phyloP scores from a whole-genome alignment of 805 yeast species.

The Starmerella apicola region DNA sequence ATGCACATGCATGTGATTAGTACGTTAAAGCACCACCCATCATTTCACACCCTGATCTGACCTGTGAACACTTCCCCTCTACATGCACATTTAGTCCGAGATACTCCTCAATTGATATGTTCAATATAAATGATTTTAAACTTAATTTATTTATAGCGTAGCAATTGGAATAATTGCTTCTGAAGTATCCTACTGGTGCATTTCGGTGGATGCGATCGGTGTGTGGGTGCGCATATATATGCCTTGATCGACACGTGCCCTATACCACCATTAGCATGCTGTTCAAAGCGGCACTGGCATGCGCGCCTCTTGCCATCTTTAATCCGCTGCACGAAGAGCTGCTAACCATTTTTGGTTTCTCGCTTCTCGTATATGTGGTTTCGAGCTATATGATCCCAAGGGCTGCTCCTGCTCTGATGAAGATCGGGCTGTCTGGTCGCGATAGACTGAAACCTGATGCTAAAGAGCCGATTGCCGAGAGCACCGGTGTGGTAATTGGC shows the following conservation, averaged over 20 bases:
- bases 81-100: too few species aligned
- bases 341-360: constrained; percentile 15
- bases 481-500: constrained; percentile 85
- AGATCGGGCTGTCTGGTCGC: constrained; percentile 66
- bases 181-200: too few species aligned
- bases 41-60: too few species aligned
- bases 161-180: too few species aligned
- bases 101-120: too few species aligned
- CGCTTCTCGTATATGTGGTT: constrained; percentile 10
- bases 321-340: constrained; percentile 15
- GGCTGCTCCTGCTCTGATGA: constrained; percentile 18
- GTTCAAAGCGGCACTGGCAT: constrained; percentile 6
- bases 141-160: too few species aligned
- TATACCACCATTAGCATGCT: too few species aligned
- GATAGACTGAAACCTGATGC: constrained; percentile 55
- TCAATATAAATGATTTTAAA: too few species aligned
- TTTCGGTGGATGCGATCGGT: not conserved
- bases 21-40: too few species aligned
- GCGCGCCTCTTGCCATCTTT: constrained; percentile 12
- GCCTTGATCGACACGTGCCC: too few species aligned
- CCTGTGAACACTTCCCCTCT: too few species aligned
- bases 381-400: constrained; percentile 17
- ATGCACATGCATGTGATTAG: too few species aligned
- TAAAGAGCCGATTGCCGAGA: constrained; percentile 73
- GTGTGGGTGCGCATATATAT: not conserved